phyloP scores from a whole-genome alignment of 352 stramenopile genomes.

The Globisporangium radiosum region DNA sequence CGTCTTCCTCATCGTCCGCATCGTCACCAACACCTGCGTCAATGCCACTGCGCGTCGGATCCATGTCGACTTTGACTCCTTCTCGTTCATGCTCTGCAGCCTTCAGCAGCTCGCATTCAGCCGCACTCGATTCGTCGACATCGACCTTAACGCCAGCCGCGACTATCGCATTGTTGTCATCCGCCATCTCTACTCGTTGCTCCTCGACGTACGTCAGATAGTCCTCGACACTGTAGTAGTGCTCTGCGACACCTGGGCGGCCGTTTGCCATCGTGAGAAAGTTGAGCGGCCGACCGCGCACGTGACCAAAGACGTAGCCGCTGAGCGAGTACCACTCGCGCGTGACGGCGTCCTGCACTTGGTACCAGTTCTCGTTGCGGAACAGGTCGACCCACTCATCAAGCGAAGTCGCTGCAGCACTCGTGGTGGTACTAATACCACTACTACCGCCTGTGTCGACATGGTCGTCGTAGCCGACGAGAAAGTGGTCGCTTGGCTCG shows the following conservation, averaged over 20 bases:
- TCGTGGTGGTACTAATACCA: not conserved
- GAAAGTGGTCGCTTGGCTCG: conserved; percentile 46
- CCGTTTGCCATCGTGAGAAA: conserved; percentile 16
- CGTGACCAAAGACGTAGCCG: conserved; percentile 56
- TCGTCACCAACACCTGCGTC: not conserved
- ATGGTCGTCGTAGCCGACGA: conserved; percentile 50
- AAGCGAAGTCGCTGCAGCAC: not conserved
- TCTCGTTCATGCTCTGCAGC: conserved; percentile 2
- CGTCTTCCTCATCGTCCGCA: conserved; percentile 7
- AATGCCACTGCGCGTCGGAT: too few relatives aligned
- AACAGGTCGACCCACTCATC: conserved; percentile 66
- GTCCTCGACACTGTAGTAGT: conserved; percentile 56
- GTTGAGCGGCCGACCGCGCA: conserved; percentile 34
- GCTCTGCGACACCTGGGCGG: conserved; percentile 15
- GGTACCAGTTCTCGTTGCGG: conserved; percentile 43
- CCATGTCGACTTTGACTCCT: not conserved
- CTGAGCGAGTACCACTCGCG: conserved; percentile 63
- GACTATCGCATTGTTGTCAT: conserved; percentile 5
- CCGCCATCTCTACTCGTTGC: not conserved
- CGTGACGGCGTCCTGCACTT: conserved; percentile 52
- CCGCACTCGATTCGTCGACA: not conserved
- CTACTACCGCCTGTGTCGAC: conserved; percentile 20
- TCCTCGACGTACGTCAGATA: conserved; percentile 57
- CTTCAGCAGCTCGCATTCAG: not conserved
- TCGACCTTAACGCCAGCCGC: not conserved